These are phyloP conservation scores for Colletotrichum coccodes DNA, from an alignment of 2,329 filamentous ascomycete genomes.

Conservation along the genomic window DNA sequence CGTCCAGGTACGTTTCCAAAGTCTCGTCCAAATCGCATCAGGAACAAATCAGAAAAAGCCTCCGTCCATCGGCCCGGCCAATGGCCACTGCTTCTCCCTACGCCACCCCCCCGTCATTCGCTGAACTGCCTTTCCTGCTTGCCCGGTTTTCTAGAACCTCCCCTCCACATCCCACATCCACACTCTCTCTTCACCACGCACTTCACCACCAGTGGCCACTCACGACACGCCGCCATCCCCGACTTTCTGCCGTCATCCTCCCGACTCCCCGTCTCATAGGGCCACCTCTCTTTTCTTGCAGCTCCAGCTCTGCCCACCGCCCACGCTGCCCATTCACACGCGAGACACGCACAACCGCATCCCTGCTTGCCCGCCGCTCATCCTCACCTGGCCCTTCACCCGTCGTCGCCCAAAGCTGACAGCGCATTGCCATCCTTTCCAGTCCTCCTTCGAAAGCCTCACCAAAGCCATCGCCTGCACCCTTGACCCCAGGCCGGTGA, in stretches of 20 bases:
- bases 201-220: constrained; percentile 1
- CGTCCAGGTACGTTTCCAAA: neutral
- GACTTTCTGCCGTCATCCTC: constrained; percentile 29
- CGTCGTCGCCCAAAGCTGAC: constrained; percentile 29
- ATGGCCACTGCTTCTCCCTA: constrained; percentile 19
- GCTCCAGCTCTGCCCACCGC: constrained; percentile 14
- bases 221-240: neutral
- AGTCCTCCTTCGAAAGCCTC: constrained; percentile 32
- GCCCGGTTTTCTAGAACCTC: constrained; percentile 24
- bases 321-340: neutral
- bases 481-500: constrained; percentile 31
- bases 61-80: constrained; percentile 21
- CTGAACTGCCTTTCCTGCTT: neutral
- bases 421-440: constrained; percentile 23
- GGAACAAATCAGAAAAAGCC: neutral
- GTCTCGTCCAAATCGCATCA: neutral
- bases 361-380: constrained; percentile 20
- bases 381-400: constrained; percentile 7
- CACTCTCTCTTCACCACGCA: neutral
- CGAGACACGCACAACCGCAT: neutral
- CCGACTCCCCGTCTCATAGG: constrained; percentile 14
- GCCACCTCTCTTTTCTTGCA: constrained; percentile 23
- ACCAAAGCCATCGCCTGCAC: constrained; percentile 19
- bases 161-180: constrained; percentile 25
- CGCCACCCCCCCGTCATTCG: constrained; percentile 21